phyloP scores from a whole-genome alignment of 148 eudicot genomes.

The Rhododendron williamsianum region DNA sequence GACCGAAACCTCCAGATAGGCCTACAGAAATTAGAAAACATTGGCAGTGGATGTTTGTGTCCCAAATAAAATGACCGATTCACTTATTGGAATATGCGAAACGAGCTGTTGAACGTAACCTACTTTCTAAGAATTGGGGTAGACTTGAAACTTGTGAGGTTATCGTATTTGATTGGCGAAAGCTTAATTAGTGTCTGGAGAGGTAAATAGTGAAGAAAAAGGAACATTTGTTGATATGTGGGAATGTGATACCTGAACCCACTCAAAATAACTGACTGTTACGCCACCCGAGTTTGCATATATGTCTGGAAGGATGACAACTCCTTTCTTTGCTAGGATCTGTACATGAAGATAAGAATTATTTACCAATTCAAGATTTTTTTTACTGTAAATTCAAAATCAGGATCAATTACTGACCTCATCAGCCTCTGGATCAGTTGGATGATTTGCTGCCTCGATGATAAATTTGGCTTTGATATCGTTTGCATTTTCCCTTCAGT shows the following conservation, averaged over 20 bases:
- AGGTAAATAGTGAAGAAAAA: neutral
- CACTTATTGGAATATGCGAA: neutral
- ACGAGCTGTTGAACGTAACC: neutral
- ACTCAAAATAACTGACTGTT: constrained; percentile 96
- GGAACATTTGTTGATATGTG: neutral
- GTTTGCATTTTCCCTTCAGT: constrained; percentile 84
- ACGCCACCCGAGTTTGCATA: constrained; percentile 96
- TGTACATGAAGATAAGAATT: constrained; percentile 26
- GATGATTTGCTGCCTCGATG: constrained; percentile 96
- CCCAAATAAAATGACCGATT: neutral
- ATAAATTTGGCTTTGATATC: constrained; percentile 88
- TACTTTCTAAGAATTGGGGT: neutral
- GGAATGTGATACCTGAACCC: constrained; percentile 82
- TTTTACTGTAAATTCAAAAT: neutral
- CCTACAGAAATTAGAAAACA: neutral
- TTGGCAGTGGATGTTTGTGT: neutral
- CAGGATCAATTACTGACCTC: constrained; percentile 50
- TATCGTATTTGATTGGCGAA: neutral
- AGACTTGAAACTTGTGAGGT: neutral
- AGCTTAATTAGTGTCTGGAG: neutral
- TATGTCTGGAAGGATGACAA: constrained; percentile 88
- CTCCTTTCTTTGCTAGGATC: constrained; percentile 89
- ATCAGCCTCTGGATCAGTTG: constrained; percentile 98
- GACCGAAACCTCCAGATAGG: neutral
- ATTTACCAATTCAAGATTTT: neutral